Evolutionary conservation across 352 stramenopile species (phyloP).

Genomic region (Phytophthora ramorum): DNA sequence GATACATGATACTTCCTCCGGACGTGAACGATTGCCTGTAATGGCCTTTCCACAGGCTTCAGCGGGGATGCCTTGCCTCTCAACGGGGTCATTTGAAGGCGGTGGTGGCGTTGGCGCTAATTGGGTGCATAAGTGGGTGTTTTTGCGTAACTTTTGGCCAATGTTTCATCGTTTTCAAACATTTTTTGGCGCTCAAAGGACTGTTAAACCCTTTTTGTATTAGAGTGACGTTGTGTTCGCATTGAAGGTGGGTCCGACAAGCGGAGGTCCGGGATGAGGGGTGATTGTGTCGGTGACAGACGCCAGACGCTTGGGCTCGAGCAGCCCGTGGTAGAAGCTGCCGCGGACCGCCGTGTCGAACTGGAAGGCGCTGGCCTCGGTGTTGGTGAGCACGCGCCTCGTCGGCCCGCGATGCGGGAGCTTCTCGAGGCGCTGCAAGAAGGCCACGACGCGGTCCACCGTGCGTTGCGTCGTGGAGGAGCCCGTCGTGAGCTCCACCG

Average conservation of each 20-base stretch:
- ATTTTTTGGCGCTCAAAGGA: too few species aligned
- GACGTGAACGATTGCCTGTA: too few species aligned
- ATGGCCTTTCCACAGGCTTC: too few species aligned
- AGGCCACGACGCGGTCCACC: conserved; percentile 50
- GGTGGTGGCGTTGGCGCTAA: too few species aligned
- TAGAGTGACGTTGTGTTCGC: conserved; percentile 51
- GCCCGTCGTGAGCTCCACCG: conserved; percentile 65
- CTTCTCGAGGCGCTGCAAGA: conserved; percentile 66
- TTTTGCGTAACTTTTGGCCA: too few species aligned
- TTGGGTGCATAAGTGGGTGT: too few species aligned
- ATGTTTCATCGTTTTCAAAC: too few species aligned
- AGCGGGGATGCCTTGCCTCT: too few species aligned
- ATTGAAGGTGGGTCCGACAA: conserved; percentile 39
- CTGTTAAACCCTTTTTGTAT: too few species aligned
- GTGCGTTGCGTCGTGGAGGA: conserved; percentile 45
- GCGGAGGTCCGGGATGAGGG: conserved; percentile 43
- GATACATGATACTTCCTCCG: too few species aligned
- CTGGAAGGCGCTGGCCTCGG: conserved; percentile 67
- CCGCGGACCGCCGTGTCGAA: conserved; percentile 67
- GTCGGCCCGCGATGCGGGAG: conserved; percentile 67
- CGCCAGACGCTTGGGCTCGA: conserved; percentile 50
- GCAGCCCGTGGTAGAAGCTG: conserved; percentile 67
- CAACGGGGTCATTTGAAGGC: too few species aligned
- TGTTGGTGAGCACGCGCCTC: conserved; percentile 58
- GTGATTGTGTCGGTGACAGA: conserved; percentile 54